Conservation (phyloP, 306 rosid species). For the Trifolium pratense region DNA sequence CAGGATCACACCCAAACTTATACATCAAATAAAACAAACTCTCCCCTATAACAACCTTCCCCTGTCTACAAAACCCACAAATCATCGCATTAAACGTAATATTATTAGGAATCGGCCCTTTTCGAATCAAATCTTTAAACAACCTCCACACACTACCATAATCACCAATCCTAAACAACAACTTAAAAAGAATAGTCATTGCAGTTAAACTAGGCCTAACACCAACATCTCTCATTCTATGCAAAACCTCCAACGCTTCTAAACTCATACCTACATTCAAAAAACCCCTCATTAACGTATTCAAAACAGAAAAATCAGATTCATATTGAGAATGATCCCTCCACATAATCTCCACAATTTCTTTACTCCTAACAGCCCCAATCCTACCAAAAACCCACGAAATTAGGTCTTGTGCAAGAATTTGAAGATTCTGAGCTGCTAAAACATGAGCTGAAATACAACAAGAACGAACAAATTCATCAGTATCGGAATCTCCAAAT, state of each 20-base stretch:
- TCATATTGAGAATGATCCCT: background rate
- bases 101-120: constrained; percentile 6
- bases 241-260: constrained; percentile 12
- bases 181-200: constrained; percentile 10
- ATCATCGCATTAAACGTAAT: constrained; percentile 14
- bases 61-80: constrained; percentile 20
- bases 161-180: constrained; percentile 33
- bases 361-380: background rate
- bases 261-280: constrained; percentile 39
- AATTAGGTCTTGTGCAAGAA: background rate
- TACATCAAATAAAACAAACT: constrained; percentile 29
- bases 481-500: background rate
- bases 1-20: constrained; percentile 10
- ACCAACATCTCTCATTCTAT: constrained; percentile 33
- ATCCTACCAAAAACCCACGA: constrained; percentile 11
- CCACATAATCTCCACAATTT: constrained; percentile 24
- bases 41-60: constrained; percentile 21
- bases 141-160: constrained; percentile 18
- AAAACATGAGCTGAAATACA: constrained; percentile 23
- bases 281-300: constrained; percentile 12
- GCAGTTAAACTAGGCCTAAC: constrained; percentile 19
- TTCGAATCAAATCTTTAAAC: constrained; percentile 26
- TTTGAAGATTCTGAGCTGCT: background rate
- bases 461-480: background rate
- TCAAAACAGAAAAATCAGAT: constrained; percentile 34